Evolutionary conservation across 495 filamentous ascomycete genomes (phyloP).

Genomic region (Hypoxylon subgilvum): DNA sequence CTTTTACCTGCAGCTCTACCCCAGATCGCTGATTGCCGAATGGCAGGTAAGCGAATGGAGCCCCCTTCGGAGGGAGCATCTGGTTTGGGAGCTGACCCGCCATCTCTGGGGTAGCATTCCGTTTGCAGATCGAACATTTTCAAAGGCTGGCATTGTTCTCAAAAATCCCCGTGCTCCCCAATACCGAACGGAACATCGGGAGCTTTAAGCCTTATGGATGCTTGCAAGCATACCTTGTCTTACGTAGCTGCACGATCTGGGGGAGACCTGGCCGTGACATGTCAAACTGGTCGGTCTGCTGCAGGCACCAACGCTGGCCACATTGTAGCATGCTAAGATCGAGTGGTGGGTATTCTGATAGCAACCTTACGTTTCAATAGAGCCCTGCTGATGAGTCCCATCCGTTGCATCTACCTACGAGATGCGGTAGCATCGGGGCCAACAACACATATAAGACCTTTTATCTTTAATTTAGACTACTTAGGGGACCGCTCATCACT

Average conservation of each 20-base stretch:
- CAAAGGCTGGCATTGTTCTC: constrained; percentile 20
- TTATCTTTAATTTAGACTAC: constrained; percentile 31
- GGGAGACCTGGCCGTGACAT: constrained; percentile 25
- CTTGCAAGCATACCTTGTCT: constrained; percentile 31
- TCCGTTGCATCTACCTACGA: constrained; percentile 21
- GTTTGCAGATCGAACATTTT: constrained; percentile 19
- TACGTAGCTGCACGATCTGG: constrained; percentile 29
- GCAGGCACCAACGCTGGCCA: constrained; percentile 28
- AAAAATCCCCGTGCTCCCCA: constrained; percentile 25
- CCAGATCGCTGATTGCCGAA: constrained; percentile 35
- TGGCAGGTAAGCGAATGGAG: constrained; percentile 17
- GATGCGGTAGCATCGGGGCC: constrained; percentile 19
- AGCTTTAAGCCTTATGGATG: constrained; percentile 33
- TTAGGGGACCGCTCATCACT: constrained; percentile 27
- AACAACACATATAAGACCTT: constrained; percentile 23
- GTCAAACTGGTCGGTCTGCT: constrained; percentile 18
- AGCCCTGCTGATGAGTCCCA: background rate
- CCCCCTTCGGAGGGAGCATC: constrained; percentile 31
- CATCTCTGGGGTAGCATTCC: constrained; percentile 37
- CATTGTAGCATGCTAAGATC: background rate
- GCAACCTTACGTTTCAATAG: constrained; percentile 8
- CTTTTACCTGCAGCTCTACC: constrained; percentile 25
- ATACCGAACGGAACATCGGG: constrained; percentile 40
- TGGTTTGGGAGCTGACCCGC: constrained; percentile 27
- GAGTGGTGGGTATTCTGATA: constrained; percentile 6